These are phyloP conservation scores for Cornus kousa DNA, from an alignment of 148 eudicot genomes.

Conservation along the genomic window DNA sequence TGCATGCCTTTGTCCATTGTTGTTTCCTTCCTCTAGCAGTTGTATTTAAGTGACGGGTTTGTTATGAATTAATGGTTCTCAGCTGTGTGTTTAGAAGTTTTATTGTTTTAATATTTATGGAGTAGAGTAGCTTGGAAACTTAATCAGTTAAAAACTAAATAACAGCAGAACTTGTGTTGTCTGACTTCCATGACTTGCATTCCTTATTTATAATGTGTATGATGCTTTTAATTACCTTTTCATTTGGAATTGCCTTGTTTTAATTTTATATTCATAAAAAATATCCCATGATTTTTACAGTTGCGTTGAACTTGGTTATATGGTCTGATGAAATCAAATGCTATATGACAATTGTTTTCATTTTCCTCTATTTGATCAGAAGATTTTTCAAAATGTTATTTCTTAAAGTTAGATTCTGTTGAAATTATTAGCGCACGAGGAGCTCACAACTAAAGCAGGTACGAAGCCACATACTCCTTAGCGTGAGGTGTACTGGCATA, in stretches of 20 bases:
- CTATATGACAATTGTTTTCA: neutral
- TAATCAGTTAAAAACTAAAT: neutral
- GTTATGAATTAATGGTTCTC: slow-evolving; percentile 14
- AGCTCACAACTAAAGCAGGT: neutral
- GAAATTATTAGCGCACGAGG: neutral
- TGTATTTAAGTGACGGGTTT: slow-evolving; percentile 23
- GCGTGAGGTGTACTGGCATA: neutral
- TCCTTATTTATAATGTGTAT: neutral
- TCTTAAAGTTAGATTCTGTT: neutral
- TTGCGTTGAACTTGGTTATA: neutral
- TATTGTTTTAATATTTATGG: slow-evolving; percentile 9
- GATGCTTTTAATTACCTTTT: neutral
- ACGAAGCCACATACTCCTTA: neutral
- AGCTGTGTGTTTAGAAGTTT: slow-evolving; percentile 13
- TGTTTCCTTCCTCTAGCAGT: slow-evolving; percentile 20
- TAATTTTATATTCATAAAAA: neutral
- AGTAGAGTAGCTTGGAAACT: neutral
- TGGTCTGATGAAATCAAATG: neutral
- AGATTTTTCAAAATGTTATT: neutral
- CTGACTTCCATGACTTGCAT: slow-evolving; percentile 1
- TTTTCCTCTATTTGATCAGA: neutral
- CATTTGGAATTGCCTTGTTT: neutral
- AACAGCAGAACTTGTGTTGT: neutral
- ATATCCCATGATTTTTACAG: neutral
- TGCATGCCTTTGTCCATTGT: slow-evolving; percentile 38